These are phyloP conservation scores for Oidium heveae DNA, from an alignment of 2,329 filamentous ascomycete genomes.

Conservation along the genomic window DNA sequence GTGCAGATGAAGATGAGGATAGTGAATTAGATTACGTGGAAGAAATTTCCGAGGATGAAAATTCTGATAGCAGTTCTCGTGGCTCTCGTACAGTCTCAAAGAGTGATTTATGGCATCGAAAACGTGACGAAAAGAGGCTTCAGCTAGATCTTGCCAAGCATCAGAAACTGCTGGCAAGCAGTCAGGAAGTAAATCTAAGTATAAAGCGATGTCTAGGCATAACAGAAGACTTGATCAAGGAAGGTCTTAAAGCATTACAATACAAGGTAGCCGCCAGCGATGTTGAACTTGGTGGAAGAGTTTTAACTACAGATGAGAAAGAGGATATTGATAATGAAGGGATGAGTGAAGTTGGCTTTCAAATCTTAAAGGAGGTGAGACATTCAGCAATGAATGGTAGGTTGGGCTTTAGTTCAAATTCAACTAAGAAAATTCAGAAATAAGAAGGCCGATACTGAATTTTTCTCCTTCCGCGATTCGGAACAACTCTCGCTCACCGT, in stretches of 20 bases:
- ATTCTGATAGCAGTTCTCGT: slow-evolving; percentile 12
- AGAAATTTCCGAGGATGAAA: slow-evolving; percentile 25
- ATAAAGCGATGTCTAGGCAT: slow-evolving; percentile 71
- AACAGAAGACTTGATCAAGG: slow-evolving; percentile 74
- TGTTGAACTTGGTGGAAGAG: slow-evolving; percentile 55
- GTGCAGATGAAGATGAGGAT: slow-evolving; percentile 21
- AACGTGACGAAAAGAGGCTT: slow-evolving; percentile 60
- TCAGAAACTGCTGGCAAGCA: slow-evolving; percentile 66
- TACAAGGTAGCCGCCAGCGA: slow-evolving; percentile 62
- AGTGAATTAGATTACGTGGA: slow-evolving; percentile 20
- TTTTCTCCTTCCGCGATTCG: too few species aligned
- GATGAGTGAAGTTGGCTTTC: slow-evolving; percentile 10
- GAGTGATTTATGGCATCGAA: slow-evolving; percentile 28
- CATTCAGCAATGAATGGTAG: slow-evolving; percentile 8
- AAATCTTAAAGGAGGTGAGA: slow-evolving; percentile 10
- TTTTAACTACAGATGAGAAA: slow-evolving; percentile 45
- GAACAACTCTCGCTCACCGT: too few species aligned
- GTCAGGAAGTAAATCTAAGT: slow-evolving; percentile 86
- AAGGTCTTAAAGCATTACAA: slow-evolving; percentile 66
- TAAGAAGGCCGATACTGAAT: too few species aligned
- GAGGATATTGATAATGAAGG: slow-evolving; percentile 11
- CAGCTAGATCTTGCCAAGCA: slow-evolving; percentile 70
- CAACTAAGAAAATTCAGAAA: too few species aligned
- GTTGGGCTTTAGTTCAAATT: not conserved
- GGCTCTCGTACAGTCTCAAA: slow-evolving; percentile 18